A percentile compares a stretch with the other conserved stretches of the same genome.
Evolutionary conservation across 2,329 filamentous ascomycete genomes (phyloP).

Genomic region (Cladosporium sp.): DNA sequence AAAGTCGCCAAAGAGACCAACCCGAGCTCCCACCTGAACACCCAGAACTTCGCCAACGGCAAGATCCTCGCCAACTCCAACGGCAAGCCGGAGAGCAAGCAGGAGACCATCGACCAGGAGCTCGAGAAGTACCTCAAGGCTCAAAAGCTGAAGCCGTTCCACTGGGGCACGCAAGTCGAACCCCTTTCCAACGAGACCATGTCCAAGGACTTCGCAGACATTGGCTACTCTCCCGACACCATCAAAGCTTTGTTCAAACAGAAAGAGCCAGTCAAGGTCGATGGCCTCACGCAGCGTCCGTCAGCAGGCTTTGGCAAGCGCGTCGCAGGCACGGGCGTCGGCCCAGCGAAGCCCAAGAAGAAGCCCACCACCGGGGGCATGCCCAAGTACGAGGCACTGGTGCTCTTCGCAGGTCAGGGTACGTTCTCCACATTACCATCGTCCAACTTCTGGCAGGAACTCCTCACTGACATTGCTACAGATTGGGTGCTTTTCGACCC

Average conservation of each 20-base stretch:
- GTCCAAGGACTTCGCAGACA: conserved; percentile 16
- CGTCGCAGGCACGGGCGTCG: neutral
- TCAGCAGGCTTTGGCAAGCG: neutral
- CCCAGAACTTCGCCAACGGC: conserved; percentile 20
- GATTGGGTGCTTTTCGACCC: conserved; percentile 33
- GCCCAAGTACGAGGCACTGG: conserved; percentile 1
- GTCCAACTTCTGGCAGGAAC: too few relatives aligned
- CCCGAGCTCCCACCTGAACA: conserved; percentile 21
- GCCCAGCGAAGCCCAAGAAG: conserved; percentile 12
- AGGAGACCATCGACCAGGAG: neutral
- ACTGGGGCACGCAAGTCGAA: conserved; percentile 5
- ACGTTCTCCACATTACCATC: too few relatives aligned
- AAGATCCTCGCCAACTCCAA: conserved; percentile 13
- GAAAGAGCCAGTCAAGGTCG: neutral
- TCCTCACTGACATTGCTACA: neutral
- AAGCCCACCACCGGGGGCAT: conserved; percentile 16
- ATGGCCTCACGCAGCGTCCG: neutral
- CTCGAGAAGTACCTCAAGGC: neutral
- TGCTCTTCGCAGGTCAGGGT: conserved; percentile 2
- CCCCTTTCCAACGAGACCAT: conserved; percentile 1
- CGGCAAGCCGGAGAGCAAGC: neutral
- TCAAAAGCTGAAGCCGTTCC: neutral
- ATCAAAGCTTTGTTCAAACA: neutral
- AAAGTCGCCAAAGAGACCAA: neutral
- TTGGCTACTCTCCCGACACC: conserved; percentile 10